phyloP scores from a whole-genome alignment of 108 stramenopile genomes.

The Cyclotella atomus region DNA sequence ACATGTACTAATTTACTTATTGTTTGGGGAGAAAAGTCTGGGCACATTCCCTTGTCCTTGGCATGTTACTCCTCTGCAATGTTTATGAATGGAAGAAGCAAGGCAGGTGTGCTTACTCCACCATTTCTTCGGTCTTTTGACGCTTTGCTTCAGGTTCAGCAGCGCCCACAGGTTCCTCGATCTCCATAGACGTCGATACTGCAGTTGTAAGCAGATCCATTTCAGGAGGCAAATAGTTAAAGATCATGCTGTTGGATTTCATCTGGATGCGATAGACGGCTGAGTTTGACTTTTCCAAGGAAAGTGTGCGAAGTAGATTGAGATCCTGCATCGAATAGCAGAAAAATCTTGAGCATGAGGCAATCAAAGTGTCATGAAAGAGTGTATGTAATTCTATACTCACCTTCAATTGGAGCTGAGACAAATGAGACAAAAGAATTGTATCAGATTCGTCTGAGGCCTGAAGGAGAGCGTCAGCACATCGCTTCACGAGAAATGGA shows the following conservation, averaged over 20 bases:
- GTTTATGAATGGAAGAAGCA: too few species aligned
- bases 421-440: slow-evolving; percentile 61
- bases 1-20: too few species aligned
- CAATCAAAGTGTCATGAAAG: neutral
- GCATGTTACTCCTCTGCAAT: too few species aligned
- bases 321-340: slow-evolving; percentile 45
- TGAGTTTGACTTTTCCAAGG: slow-evolving; percentile 58
- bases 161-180: neutral
- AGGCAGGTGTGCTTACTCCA: too few species aligned
- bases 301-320: slow-evolving; percentile 55
- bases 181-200: neutral
- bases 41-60: too few species aligned
- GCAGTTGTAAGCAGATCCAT: slow-evolving; percentile 3
- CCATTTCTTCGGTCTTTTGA: slow-evolving; percentile 2
- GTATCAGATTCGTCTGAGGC: slow-evolving; percentile 65
- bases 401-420: slow-evolving; percentile 57
- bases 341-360: too few species aligned
- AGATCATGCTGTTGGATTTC: slow-evolving; percentile 63
- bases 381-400: neutral
- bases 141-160: neutral
- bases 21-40: too few species aligned
- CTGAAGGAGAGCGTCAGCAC: slow-evolving; percentile 57
- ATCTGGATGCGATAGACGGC: slow-evolving; percentile 79
- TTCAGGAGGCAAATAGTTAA: slow-evolving; percentile 68
- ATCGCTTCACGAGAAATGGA: slow-evolving; percentile 70